Conservation (phyloP, 345 rosid species). For the Rhodamnia argentea region DNA sequence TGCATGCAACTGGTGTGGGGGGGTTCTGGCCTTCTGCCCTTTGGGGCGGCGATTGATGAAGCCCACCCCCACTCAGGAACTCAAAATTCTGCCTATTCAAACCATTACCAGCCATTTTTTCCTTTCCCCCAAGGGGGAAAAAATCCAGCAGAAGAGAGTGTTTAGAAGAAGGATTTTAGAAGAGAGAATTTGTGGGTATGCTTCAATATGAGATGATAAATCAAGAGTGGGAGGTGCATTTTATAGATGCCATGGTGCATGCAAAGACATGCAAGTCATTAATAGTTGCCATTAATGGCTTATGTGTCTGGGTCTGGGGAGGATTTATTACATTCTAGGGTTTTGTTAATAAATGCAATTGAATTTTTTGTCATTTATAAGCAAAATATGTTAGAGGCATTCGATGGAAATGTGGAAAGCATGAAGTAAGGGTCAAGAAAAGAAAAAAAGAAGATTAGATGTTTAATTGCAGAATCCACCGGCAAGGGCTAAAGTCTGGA, state of each 20-base stretch:
- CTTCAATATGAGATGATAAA: background rate
- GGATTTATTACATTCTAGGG: background rate
- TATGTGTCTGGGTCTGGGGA: background rate
- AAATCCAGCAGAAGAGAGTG: background rate
- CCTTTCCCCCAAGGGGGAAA: background rate
- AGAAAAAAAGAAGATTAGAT: background rate
- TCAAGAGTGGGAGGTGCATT: background rate
- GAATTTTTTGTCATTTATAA: background rate
- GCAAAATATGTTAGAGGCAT: background rate
- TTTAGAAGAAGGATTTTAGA: background rate
- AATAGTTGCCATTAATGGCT: background rate
- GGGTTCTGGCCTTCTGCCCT: background rate
- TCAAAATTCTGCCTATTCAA: background rate
- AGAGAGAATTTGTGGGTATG: background rate
- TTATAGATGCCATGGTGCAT: background rate
- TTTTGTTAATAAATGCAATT: background rate
- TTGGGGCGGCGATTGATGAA: background rate
- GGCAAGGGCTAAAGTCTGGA: background rate
- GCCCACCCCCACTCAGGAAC: background rate
- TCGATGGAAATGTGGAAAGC: background rate
- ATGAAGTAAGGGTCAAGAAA: background rate
- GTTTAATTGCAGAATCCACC: background rate
- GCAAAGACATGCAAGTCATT: background rate
- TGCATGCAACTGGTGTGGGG: background rate
- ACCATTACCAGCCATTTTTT: background rate